Base-by-base conservation (phyloP, 768 basidiomycete species). In the Tulasnella sp. region DNA sequence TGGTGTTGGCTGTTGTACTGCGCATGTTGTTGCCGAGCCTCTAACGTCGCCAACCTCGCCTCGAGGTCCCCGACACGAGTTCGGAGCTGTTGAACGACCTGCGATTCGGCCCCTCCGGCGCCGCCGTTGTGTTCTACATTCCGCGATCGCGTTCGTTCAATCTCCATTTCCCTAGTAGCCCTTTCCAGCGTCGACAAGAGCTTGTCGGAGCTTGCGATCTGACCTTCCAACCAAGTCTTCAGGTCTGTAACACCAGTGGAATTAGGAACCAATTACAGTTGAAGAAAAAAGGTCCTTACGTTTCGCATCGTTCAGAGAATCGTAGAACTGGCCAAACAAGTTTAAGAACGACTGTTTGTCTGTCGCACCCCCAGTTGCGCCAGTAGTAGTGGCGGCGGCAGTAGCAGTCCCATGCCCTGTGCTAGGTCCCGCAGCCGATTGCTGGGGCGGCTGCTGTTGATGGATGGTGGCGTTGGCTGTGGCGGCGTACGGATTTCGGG, bases 301-400 rank as follows among this genome's bases (percentile, higher is more conserved):
- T 26, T 59, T 59, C 15, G 58, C 58, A 13, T 59, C 58, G 23
- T 23, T 51, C 34, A 59, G 38, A 8, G 58, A 59, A n/a, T 59
- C 58, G 42, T 50, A 59, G 48, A 59, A 59, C 34, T 59, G 47
- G 4, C 58, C 58, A 42, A 59, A 59, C 45, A 49, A 1, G 27
- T 59, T 59, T 47, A 59, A 41, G 34, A 59, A 59, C 7, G 32
- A 23, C n/a, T 59, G 58, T 27, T 59, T 59, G 45, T 59, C 58
- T 24, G 58, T 34, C 21, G 30, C 42, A 23, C 29, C 43, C 17
- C 51, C 34, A 5, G 45, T 10, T n/a, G 45, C n/a, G 5, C 11
- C 11, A 11, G 41, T 11, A 43, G 11, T n/a, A 43, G 41, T n/a
- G 19, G 26, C 45, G n/a, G 8, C 26, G 7, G 8, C 45, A 48